Percentiles rank a stretch among this genome's conserved stretches.
Evolutionary conservation across 2,329 filamentous ascomycete species (phyloP).

Genomic region (Leptographium galeiforme): DNA sequence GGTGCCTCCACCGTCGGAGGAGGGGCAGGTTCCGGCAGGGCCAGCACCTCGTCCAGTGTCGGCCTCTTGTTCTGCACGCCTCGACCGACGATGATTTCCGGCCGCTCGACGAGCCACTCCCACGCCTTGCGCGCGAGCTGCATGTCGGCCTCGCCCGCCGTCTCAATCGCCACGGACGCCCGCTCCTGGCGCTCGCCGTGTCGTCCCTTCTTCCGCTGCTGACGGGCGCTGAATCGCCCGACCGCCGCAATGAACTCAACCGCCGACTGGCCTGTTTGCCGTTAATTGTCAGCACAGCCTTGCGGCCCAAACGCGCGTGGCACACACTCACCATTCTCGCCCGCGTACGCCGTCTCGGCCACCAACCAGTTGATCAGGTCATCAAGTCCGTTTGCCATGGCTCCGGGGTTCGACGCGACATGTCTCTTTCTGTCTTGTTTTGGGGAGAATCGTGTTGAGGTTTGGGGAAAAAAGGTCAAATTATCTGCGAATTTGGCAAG

Average conservation of each 20-base stretch:
- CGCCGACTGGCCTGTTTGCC: constrained; percentile 10
- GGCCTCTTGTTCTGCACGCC: constrained; percentile 22
- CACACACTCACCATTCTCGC: constrained; percentile 24
- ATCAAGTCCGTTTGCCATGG: constrained; percentile 27
- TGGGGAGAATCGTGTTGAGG: neutral
- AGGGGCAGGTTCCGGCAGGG: constrained; percentile 19
- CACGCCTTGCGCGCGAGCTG: constrained; percentile 26
- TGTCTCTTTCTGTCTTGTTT: neutral
- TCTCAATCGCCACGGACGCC: neutral
- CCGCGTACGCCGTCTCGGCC: constrained; percentile 29
- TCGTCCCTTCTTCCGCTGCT: neutral
- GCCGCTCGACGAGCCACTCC: constrained; percentile 25
- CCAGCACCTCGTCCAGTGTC: constrained; percentile 25
- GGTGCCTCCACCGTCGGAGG: neutral
- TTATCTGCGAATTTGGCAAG: neutral
- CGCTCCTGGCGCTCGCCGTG: too few relatives aligned
- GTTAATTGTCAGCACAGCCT: too few relatives aligned
- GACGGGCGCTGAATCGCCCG: constrained; percentile 5
- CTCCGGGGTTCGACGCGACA: neutral
- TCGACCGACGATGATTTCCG: constrained; percentile 26
- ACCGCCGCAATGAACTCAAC: constrained; percentile 13
- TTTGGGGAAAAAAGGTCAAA: neutral
- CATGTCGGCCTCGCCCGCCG: neutral
- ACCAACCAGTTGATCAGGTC: constrained; percentile 30
- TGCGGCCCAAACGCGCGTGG: too few relatives aligned